Conservation (phyloP, 768 basidiomycete species). For the Plicaturopsis crispa region DNA sequence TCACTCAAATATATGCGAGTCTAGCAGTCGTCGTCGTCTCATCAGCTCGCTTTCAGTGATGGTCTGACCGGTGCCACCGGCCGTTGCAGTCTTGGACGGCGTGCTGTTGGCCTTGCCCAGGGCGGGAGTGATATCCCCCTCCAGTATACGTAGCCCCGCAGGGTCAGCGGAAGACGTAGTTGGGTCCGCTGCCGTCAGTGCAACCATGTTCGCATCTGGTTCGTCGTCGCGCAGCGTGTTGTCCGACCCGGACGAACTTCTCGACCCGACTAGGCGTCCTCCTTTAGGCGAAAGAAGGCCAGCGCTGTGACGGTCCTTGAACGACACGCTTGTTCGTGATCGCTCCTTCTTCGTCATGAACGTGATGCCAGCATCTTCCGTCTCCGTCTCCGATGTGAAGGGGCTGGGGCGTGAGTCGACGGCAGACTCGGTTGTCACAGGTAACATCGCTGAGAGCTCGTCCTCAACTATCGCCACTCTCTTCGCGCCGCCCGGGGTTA, state of each 20-base stretch:
- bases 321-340: too few relatives aligned
- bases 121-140: too few relatives aligned
- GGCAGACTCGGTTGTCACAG: not conserved
- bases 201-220: not conserved
- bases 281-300: too few relatives aligned
- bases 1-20: constrained; percentile 53
- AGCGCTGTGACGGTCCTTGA: too few relatives aligned
- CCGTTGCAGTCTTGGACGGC: too few relatives aligned
- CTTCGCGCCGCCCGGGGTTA: constrained; percentile 12
- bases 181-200: not conserved
- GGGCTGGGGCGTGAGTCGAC: constrained; percentile 13
- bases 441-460: too few relatives aligned
- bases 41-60: constrained; percentile 78
- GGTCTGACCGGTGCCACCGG: constrained; percentile 59
- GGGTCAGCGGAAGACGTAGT: too few relatives aligned
- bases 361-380: constrained; percentile 63
- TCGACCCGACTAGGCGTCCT: too few relatives aligned
- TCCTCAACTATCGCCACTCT: too few relatives aligned
- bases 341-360: constrained; percentile 63
- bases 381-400: constrained; percentile 50
- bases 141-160: too few relatives aligned
- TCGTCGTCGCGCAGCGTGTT: constrained; percentile 2
- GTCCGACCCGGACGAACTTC: not conserved
- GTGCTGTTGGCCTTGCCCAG: constrained; percentile 20
- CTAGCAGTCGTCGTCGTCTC: constrained; percentile 68